Evolutionary conservation across 2,329 filamentous ascomycete genomes (phyloP), one percentile per base, ranked within the genome.

Genomic region (Pseudocercospora fuligena): DNA sequence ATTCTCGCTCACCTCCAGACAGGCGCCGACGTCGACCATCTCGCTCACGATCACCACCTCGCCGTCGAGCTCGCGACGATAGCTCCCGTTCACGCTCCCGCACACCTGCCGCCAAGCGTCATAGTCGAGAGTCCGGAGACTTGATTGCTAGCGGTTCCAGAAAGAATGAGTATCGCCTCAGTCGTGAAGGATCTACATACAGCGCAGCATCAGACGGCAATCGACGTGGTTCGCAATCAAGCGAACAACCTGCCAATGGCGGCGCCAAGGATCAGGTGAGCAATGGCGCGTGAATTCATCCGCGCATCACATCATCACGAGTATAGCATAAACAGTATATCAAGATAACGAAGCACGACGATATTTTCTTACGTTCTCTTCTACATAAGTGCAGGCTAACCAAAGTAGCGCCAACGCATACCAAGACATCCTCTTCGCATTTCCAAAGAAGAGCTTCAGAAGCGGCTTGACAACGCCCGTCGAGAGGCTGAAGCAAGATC

Each of bases 11-110:
- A 97, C 92, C 78, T 96, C 92, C 59, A 89, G 63, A 58, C 61
- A 66, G 65, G 61, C 89, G 75, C 97, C 97, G 64, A 97, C 85
- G 72, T 94, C 90, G 70, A 92, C 89, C 2, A 93, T 67, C 68
- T 12, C 68, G 63, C 21, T 66, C 60, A 11, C 51, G 60, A 46
- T 69, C 68, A 54, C 58, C 66, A 36, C 60, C 60, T 14, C 64
- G 64, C 47, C 63, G 59, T 16, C 58, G 58, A 29, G 31, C 51
- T 47, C 63, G 68, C 33, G 54, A 65, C 59, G 51, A 58, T 29
- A 64, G 63, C 47, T 64, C 66, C 43, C 66, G 63, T 43, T 73
- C 72, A 11, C 74, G 67, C 27, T 67, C 69, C 49, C 67, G 61
- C 47, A 70, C 70, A 8, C 73, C 73, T 36, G 69, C 71, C 19